Base-by-base conservation (phyloP, 1,284 basidiomycete species). In the Melampsora americana region DNA sequence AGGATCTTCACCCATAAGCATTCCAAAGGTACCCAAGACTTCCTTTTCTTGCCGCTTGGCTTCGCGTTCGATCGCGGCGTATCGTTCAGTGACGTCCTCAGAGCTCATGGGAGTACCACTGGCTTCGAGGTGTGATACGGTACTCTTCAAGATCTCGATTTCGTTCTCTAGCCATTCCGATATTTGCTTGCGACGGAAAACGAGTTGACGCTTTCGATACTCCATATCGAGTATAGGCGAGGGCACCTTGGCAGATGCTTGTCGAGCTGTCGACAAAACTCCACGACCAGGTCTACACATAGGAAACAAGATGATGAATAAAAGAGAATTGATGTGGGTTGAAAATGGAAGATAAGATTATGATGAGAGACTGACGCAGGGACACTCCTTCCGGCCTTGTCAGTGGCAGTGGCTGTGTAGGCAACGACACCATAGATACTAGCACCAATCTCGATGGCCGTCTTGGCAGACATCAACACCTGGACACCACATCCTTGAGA, bases 371-470 rank as follows among this genome's bases (percentile, higher is more conserved):
- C 69, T 48, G 48, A 53, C 32, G 72, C 78, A 62, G 65, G 79
- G 85, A 90, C 83, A 28, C 79, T 80, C 46, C 81, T 80, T n/a
- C 81, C 81, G 64, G 81, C 81, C 85, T 96, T 96, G 85, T 95
- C 93, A 89, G 92, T 96, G 65, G 96, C 96, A 14, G 96, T 99
- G n/a, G 94, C 94, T 3, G 95, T 96, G 86, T 94, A 98, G 9
- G 90, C 95, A 76, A 99, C 87, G 80, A 98, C 88, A 81, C 92
- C 92, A 81, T 93, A 93, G 81, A 99, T 93, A 39, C 93, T 91
- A 65, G 89, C 89, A 79, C 96, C 95, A 79, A 98, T 89, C 82
- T 96, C 91, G 77, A 99, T 85, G 53, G 96, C 96, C 20, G 93
- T 96, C 86, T 91, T 93, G 28, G 95, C 95, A 79, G 86, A 93